phyloP scores from a whole-genome alignment of 2,329 filamentous ascomycete species.

The Talaromyces marneffei region DNA sequence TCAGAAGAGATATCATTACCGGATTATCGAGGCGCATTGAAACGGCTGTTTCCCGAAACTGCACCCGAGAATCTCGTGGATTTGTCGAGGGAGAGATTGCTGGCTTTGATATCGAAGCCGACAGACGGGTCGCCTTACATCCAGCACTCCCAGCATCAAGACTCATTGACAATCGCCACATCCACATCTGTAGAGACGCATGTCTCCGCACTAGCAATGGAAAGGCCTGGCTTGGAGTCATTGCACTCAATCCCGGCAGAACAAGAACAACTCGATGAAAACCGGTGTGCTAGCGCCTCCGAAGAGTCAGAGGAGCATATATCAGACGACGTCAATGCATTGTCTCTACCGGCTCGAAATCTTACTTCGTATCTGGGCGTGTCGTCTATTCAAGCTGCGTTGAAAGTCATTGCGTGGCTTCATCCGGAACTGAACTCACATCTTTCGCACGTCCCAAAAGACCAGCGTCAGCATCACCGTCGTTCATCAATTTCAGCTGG shows the following conservation, averaged over 20 bases:
- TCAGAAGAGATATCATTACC: conserved; percentile 56
- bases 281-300: conserved; percentile 42
- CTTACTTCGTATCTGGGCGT: conserved; percentile 64
- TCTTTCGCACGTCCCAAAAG: not conserved
- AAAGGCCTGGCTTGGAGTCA: conserved; percentile 51
- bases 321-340: conserved; percentile 65
- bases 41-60: conserved; percentile 57
- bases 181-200: conserved; percentile 43
- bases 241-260: conserved; percentile 61
- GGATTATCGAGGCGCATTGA: conserved; percentile 59
- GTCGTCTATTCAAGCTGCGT: conserved; percentile 67
- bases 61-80: conserved; percentile 50
- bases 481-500: not conserved
- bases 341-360: conserved; percentile 58
- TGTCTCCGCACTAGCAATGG: conserved; percentile 38
- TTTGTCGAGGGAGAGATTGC: not conserved
- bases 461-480: not conserved
- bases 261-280: conserved; percentile 17
- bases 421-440: conserved; percentile 39
- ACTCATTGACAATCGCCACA: conserved; percentile 49
- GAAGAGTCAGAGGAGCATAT: conserved; percentile 52
- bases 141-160: not conserved
- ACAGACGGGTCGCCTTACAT: not conserved
- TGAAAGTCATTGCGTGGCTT: conserved; percentile 61
- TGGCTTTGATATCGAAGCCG: not conserved